phyloP scores from a whole-genome alignment of 2,329 filamentous ascomycete species.

The Colletotrichum sp. region DNA sequence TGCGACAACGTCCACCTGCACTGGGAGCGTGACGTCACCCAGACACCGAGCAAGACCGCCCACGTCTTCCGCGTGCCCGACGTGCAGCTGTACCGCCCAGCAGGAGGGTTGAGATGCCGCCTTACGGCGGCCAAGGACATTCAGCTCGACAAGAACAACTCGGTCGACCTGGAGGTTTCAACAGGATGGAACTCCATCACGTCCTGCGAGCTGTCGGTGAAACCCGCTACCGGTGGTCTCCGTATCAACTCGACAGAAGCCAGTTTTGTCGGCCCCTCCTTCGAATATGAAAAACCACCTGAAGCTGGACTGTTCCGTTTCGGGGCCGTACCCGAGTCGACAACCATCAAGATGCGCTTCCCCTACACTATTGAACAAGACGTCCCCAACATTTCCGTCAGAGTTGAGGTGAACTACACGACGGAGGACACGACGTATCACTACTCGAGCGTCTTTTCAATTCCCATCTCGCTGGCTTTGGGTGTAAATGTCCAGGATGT shows the following conservation, averaged over 20 bases:
- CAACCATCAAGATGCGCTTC: conserved; percentile 64
- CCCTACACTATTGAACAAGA: conserved; percentile 88
- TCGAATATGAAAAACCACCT: conserved; percentile 52
- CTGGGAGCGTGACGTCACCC: conserved; percentile 64
- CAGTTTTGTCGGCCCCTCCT: conserved; percentile 46
- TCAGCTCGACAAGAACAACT: conserved; percentile 79
- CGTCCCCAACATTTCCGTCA: conserved; percentile 71
- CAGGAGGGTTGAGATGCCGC: conserved; percentile 70
- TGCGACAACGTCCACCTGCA: conserved; percentile 68
- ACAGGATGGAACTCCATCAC: conserved; percentile 76
- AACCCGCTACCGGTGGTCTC: conserved; percentile 69
- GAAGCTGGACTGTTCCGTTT: conserved; percentile 61
- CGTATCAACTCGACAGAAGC: conserved; percentile 67
- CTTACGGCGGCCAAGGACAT: conserved; percentile 72
- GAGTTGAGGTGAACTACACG: conserved; percentile 77
- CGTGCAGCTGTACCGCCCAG: conserved; percentile 76
- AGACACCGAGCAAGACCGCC: conserved; percentile 48
- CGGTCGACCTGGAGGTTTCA: conserved; percentile 74
- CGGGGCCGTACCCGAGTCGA: conserved; percentile 46
- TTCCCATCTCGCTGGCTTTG: conserved; percentile 79
- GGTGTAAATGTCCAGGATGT: conserved; percentile 97
- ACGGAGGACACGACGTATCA: conserved; percentile 70
- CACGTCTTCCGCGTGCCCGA: conserved; percentile 64
- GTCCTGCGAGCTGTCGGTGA: conserved; percentile 65
- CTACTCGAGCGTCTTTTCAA: conserved; percentile 65